These are phyloP conservation scores for Lipomyces orientalis DNA, from an alignment of 805 yeast species.

Conservation along the genomic window DNA sequence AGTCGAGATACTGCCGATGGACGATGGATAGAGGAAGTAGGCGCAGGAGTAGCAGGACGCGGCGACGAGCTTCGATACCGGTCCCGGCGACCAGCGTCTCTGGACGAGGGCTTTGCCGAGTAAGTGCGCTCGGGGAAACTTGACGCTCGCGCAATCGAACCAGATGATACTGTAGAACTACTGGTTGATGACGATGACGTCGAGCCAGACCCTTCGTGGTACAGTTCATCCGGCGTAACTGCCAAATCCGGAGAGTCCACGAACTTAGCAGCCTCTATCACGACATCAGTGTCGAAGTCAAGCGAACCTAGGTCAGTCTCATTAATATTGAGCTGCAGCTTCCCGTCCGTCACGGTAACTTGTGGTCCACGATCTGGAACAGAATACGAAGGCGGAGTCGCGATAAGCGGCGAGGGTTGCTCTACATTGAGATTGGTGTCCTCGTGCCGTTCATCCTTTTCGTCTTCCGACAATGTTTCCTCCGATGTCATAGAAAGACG, in stretches of 20 bases:
- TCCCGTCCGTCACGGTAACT: constrained; percentile 24
- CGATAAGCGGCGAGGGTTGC: neutral
- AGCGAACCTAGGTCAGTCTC: constrained; percentile 11
- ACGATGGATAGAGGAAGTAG: neutral
- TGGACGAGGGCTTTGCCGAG: neutral
- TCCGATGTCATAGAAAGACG: constrained; percentile 3
- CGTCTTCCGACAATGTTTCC: neutral
- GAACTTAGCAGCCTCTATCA: neutral
- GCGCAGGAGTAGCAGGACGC: neutral
- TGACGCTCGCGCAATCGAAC: neutral
- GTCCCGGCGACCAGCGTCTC: neutral
- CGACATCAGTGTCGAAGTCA: constrained; percentile 8
- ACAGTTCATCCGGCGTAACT: neutral
- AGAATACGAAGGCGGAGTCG: neutral
- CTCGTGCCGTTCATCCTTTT: neutral
- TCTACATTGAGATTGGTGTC: neutral
- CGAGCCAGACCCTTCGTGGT: constrained; percentile 16
- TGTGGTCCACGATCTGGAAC: constrained; percentile 9
- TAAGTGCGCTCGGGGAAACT: neutral
- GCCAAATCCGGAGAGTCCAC: constrained; percentile 3
- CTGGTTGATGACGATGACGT: constrained; percentile 20
- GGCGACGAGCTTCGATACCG: neutral
- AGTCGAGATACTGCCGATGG: constrained; percentile 6
- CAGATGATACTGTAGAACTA: constrained; percentile 6
- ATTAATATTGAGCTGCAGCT: constrained; percentile 20